phyloP scores from a whole-genome alignment of 305 asterid genomes.

The Plantago coronopus region DNA sequence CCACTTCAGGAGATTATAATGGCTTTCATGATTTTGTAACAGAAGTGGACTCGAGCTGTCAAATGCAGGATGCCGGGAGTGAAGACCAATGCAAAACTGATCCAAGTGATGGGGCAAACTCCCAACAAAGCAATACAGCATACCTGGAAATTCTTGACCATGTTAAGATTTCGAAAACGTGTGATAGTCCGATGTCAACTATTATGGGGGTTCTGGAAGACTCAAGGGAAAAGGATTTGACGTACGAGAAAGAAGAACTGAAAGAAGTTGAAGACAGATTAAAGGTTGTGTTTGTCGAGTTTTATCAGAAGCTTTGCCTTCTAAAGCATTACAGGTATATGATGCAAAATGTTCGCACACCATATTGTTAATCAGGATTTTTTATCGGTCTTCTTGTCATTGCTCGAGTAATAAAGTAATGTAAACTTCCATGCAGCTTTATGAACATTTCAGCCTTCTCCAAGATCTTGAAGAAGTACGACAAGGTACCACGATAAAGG shows the following conservation, averaged over 20 bases:
- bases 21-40: slow-evolving; percentile 17
- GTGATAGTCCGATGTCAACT: slow-evolving; percentile 65
- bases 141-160: slow-evolving; percentile 52
- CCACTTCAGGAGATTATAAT: slow-evolving; percentile 13
- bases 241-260: slow-evolving; percentile 55
- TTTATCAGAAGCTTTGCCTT: slow-evolving; percentile 67
- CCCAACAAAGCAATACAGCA: slow-evolving; percentile 21
- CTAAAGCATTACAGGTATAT: slow-evolving; percentile 63
- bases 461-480: slow-evolving; percentile 84
- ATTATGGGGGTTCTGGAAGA: slow-evolving; percentile 59
- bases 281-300: slow-evolving; percentile 53
- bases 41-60: slow-evolving; percentile 30
- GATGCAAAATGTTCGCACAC: neutral
- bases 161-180: slow-evolving; percentile 56
- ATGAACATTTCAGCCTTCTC: slow-evolving; percentile 67
- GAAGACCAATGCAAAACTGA: slow-evolving; percentile 21
- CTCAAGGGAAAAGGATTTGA: slow-evolving; percentile 44
- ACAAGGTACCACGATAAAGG: slow-evolving; percentile 45
- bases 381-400: neutral
- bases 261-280: slow-evolving; percentile 57
- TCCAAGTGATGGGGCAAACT: slow-evolving; percentile 24
- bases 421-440: slow-evolving; percentile 48
- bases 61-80: slow-evolving; percentile 22
- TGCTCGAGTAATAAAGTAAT: slow-evolving; percentile 23
- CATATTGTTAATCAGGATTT: neutral